Evolutionary conservation across 805 yeast genomes (phyloP), one percentile per base, ranked within the genome.

Genomic region (Candida alai): DNA sequence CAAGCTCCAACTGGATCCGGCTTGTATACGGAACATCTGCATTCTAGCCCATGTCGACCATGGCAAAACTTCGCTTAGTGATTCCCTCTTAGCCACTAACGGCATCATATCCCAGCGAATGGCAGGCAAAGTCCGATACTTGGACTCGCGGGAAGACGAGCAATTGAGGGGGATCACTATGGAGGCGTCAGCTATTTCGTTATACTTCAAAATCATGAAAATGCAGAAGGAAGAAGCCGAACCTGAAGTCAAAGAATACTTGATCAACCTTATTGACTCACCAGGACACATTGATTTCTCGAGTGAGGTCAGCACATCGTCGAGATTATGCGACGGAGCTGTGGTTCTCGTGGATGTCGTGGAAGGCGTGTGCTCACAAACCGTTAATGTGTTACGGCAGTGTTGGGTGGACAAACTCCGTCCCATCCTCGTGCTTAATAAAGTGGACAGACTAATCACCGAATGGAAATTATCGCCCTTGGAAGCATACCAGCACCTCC

Each of bases 211-310:
- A 51, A 79, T 87, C 3, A 61, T 80, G 41, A 56, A 68, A 38
- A 42, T 51, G 13, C 55, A 60, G 34, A 70, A 65, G 40, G 59
- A 52, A 0, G 42, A 30, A 1, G 63, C 62, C 36, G 48, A 42
- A 6, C 36, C 31, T 19, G 70, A 62, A 5, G 73, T 81, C 24
- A 76, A 76, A 26, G 96, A 93, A 51, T 84, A 85, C 58, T 63
- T 93, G 36, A 82, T 93, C 52, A 93, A 93, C 53, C 71, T 93
- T 48, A 90, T 93, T 38, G 99, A 93, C 59, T 90, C 97, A 0
- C 99, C 99, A 0, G 99, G 99, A n/a, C 99, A 93, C 51, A 87
- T 93, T 40, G 99, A 93, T 60, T 93, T 93, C 56, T 83, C 95
- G 1, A 83, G 94, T 9, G 99, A 93, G 54, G 99, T 93, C 0